Base-by-base conservation (phyloP, 495 filamentous ascomycete species). In the Penicillium roqueforti region DNA sequence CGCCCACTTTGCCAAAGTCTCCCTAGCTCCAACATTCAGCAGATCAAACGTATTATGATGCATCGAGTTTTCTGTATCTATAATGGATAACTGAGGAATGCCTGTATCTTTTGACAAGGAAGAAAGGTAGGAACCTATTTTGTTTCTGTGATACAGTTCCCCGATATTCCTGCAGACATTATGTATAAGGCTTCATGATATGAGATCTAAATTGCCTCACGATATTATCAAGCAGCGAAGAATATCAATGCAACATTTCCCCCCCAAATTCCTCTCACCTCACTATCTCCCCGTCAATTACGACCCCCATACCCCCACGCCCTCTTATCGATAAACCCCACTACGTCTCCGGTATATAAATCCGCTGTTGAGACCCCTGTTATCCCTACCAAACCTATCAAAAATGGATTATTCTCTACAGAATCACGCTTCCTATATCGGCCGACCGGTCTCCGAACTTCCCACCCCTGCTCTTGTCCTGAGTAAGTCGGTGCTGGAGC, bases 401-500 rank as follows among this genome's bases (percentile, higher is more conserved):
- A 23, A 19, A 1, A 72, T 72, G 67, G 61, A 65, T 37, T 53
- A 60, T 46, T 63, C 68, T 32, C 59, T 65, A 9, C 31, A 67
- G 40, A 50, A 43, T 28, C 65, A 65, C 31, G 32, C 61, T 16
- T 60, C 61, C 7, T 72, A 62, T 31, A 67, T 72, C 23, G 67
- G 66, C 34, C 59, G 58, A 31, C 56, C 61, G 8, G 59, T 50
- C 47, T 50, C 28, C 7, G 60, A 67, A 25, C 60, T 72, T 6
- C 69, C 68, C 4, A 69, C 66, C 3, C 69, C 69, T 0, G 61
- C 69, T 8, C 43, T 72, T 9, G 47, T 70, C 41, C 56, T 72
- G 3, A 70, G 63, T 58, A 67, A 67, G 45, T 56, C 63, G 11
- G 60, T 70, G 0, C 41, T 71, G 13, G 62, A 71, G 37, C 49